Evolutionary conservation across 2,329 filamentous ascomycete genomes (phyloP), one percentile per base, ranked within the genome.

Genomic region (Davidsoniella virescens): DNA sequence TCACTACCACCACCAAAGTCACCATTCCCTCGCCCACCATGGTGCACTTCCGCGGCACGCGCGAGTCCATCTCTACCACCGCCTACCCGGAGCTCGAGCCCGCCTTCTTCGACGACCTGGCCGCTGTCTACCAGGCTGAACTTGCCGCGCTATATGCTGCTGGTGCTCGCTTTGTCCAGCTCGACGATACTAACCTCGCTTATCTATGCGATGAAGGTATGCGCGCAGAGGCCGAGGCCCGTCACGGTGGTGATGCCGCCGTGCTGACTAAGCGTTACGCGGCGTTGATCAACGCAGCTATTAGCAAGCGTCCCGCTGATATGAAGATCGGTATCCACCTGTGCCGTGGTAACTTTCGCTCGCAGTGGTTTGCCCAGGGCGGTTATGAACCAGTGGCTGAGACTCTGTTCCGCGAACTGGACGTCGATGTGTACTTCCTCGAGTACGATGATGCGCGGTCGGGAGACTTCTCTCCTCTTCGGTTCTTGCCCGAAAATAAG

Each of bases 311-410:
- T 1, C 80, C 81, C 0, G 64, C 67, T 4, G 81, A 82, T 56
- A 73, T 87, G 63, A 80, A 85, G 57, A 67, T 86, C 2, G 82
- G 83, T 14, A 73, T 87, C 10, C 83, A 87, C 62, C 67, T 87
- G 53, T 67, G 65, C 60, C 57, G 65, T 57, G 64, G 71, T 50
- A 81, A 81, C 65, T 80, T 80, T 57, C 73, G 75, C 57, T 73
- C 71, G 29, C 70, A 76, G 53, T 76, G 80, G 63, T 80, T 81
- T 62, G 75, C 73, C 53, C 73, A 80, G 59, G 77, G 77, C 40
- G 74, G 73, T 16, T 81, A 81, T 59, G 77, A 80, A 60, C 70
- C 70, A 54, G 78, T 80, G 51, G 76, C 77, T 5, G 67, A 67
- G 50, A 75, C 73, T 59, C 70, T 81, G 46, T 80, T 81, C 65